Evolutionary conservation across 2,329 filamentous ascomycete species (phyloP).

Genomic region (Pseudogymnoascus sp.): DNA sequence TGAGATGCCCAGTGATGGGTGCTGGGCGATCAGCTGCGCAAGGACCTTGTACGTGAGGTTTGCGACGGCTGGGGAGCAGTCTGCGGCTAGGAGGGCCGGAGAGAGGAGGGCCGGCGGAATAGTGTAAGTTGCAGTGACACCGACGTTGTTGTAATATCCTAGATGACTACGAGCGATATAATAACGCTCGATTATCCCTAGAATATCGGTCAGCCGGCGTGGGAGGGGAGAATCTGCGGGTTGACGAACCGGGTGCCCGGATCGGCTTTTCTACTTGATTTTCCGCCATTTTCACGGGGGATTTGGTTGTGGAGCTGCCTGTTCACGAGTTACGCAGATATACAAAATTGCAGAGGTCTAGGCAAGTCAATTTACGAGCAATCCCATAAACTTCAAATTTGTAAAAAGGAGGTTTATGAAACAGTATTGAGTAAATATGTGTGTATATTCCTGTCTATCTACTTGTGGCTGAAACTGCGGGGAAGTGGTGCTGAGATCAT

Average conservation of each 20-base stretch:
- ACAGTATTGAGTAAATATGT: too few relatives aligned
- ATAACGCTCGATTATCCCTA: conserved; percentile 7
- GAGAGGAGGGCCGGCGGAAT: not conserved
- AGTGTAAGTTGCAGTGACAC: not conserved
- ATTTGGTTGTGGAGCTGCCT: not conserved
- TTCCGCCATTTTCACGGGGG: not conserved
- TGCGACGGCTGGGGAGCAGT: not conserved
- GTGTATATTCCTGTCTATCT: too few relatives aligned
- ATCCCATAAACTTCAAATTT: not conserved
- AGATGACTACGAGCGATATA: conserved; percentile 7
- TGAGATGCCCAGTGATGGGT: not conserved
- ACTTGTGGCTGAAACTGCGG: too few relatives aligned
- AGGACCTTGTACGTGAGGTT: not conserved
- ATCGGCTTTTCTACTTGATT: not conserved
- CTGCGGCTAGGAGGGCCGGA: not conserved
- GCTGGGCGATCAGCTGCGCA: not conserved
- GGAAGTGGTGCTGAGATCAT: too few relatives aligned
- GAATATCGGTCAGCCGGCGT: not conserved
- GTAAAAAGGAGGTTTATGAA: not conserved
- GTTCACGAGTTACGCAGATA: not conserved
- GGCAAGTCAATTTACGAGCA: not conserved
- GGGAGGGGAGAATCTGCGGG: not conserved
- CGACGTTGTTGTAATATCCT: not conserved
- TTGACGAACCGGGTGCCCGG: not conserved
- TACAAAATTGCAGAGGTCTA: not conserved